Evolutionary conservation across 2,329 filamentous ascomycete genomes (phyloP), one percentile per base, ranked within the genome.

Genomic region (Clarireedia monteithiana): DNA sequence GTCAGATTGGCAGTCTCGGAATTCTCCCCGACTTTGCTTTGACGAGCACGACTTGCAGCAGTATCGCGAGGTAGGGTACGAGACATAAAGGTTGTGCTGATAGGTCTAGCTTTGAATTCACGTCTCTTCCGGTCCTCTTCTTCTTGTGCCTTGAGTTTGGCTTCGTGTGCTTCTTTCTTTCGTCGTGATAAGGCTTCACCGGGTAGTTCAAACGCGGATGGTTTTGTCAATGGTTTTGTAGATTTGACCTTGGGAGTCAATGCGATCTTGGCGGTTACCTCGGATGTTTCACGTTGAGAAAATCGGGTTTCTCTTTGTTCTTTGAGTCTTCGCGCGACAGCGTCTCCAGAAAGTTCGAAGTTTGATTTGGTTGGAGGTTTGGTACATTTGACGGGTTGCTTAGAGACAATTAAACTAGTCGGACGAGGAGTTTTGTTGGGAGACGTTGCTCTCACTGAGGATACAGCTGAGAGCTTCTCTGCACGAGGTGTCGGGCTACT

Each of bases 281-380:
- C 68, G 60, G 64, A 63, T 56, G 64, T 56, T 64, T 68, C 53
- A 47, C 67, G 72, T 53, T 70, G 68, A 48, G 75, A 72, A 38
- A 74, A 66, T 27, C 82, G 79, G 46, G 79, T 78, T 57, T 84
- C 81, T 12, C 78, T 77, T 63, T 82, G 76, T 65, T 83, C 79
- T 65, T 77, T 82, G 56, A 84, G 67, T 14, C 77, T 75, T 14
- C 77, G 76, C 42, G 82, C 77, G 9, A 84, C 75, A 39, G 79
- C 80, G 46, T 86, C 83, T 9, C 83, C 82, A 0, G 82, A 81
- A 12, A 86, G 75, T 67, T 85, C 81, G 65, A 84, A 86, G 0
- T 74, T 77, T 2, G 83, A 69, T 7, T 77, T 68, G 1, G 81
- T 85, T 3, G 73, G 73, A 15, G 75, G 71, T 64, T 81, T 85